Conservation (phyloP, 441 rosid genomes). For the Adansonia rubrostipa region DNA sequence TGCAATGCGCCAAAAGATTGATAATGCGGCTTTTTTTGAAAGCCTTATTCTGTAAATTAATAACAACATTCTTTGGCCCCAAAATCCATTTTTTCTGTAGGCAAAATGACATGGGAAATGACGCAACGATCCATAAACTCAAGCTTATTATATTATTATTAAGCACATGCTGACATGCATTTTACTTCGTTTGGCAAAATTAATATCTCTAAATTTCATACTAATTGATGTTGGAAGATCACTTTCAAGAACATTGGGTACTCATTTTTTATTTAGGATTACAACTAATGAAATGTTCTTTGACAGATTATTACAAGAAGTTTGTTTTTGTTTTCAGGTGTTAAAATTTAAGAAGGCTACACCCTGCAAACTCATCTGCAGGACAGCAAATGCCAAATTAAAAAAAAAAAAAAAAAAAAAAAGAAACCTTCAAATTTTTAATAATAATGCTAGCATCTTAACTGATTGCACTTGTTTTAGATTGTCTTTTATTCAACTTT, state of each 20-base stretch:
- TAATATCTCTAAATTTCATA: slow-evolving; percentile 1
- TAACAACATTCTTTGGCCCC: slow-evolving; percentile 11
- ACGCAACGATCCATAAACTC: slow-evolving; percentile 19
- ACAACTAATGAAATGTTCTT: slow-evolving; percentile 11
- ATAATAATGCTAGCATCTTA: not conserved
- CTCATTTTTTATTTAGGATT: not conserved
- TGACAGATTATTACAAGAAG: not conserved
- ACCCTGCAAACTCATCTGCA: not conserved
- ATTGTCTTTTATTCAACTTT: not conserved
- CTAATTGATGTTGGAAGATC: not conserved
- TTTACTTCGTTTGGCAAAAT: slow-evolving; percentile 23
- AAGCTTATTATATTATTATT: not conserved
- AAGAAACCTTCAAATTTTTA: not conserved
- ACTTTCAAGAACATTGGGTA: slow-evolving; percentile 10
- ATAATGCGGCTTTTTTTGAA: not conserved
- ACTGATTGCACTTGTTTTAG: not conserved
- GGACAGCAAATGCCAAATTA: not conserved
- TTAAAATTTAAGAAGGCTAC: not conserved
- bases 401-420: no score
- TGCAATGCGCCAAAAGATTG: slow-evolving; percentile 9
- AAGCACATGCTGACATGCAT: not conserved
- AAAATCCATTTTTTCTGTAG: slow-evolving; percentile 18
- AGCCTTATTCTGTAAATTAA: slow-evolving; percentile 5
- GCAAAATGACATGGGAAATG: slow-evolving; percentile 6
- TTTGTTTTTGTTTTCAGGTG: not conserved